These are phyloP conservation scores for Apiospora marii DNA, from an alignment of 2,329 filamentous ascomycete genomes.

Conservation along the genomic window DNA sequence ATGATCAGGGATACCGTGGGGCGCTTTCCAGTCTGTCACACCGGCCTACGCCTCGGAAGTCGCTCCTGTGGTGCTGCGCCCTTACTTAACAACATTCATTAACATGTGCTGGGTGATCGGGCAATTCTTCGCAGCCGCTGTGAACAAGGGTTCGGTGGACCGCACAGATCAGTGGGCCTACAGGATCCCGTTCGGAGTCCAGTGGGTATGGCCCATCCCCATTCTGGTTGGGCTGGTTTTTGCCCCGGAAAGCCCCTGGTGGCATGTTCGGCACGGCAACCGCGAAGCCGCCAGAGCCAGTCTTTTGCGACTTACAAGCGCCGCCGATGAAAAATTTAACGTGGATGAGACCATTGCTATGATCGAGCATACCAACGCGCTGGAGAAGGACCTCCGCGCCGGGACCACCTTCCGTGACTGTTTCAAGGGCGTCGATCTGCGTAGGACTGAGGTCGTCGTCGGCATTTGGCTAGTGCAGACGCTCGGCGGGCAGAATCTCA, in stretches of 20 bases:
- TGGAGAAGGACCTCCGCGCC: constrained; percentile 52
- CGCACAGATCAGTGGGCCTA: constrained; percentile 56
- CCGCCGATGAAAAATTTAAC: constrained; percentile 49
- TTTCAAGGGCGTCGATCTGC: constrained; percentile 59
- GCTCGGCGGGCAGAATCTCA: constrained; percentile 56
- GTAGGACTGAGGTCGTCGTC: constrained; percentile 61
- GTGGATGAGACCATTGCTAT: constrained; percentile 58
- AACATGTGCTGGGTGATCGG: constrained; percentile 67
- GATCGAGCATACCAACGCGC: constrained; percentile 61
- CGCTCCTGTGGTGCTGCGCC: constrained; percentile 55
- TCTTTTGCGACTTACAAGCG: constrained; percentile 51
- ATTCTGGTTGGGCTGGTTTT: constrained; percentile 54
- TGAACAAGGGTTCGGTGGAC: constrained; percentile 52
- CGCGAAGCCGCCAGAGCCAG: constrained; percentile 50
- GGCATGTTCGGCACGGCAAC: constrained; percentile 55
- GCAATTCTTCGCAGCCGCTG: constrained; percentile 58
- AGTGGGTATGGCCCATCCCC: constrained; percentile 61
- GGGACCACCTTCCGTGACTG: constrained; percentile 58
- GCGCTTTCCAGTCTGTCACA: constrained; percentile 59
- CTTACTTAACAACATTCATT: constrained; percentile 62
- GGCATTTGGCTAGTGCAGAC: constrained; percentile 58
- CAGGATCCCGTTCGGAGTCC: constrained; percentile 57
- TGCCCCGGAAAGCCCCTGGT: constrained; percentile 61
- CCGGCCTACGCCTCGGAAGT: constrained; percentile 63
- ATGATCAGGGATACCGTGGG: constrained; percentile 57